These are phyloP conservation scores for Thermoascus crustaceus DNA, from an alignment of 2,329 filamentous ascomycete species.

Conservation along the genomic window DNA sequence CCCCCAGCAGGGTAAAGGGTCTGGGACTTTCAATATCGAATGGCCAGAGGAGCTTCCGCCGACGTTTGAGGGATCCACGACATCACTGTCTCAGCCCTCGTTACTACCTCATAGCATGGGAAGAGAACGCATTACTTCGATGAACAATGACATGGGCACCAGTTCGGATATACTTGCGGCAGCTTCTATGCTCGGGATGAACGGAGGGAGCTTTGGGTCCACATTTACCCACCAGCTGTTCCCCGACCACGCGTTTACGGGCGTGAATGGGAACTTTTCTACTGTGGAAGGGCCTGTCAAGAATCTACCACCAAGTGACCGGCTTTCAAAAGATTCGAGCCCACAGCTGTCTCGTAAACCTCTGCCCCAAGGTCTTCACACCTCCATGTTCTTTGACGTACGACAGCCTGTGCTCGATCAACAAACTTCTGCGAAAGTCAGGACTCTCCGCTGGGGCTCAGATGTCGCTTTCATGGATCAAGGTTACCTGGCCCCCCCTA, in stretches of 20 bases:
- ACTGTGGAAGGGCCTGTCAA: constrained; percentile 13
- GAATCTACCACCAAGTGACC: constrained; percentile 10
- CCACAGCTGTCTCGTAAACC: constrained; percentile 12
- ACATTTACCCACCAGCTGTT: constrained; percentile 23
- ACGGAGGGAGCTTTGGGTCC: constrained; percentile 22
- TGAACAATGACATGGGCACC: constrained; percentile 18
- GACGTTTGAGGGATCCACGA: constrained; percentile 57
- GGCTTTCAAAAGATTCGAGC: constrained; percentile 9
- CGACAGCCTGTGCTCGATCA: constrained; percentile 27
- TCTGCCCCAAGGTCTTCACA: constrained; percentile 26
- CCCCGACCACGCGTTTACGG: constrained; percentile 14
- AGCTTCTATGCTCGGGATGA: constrained; percentile 39
- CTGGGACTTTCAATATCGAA: constrained; percentile 23
- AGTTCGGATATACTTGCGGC: constrained; percentile 50
- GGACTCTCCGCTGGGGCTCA: constrained; percentile 56
- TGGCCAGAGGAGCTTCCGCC: constrained; percentile 50
- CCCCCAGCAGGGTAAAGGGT: constrained; percentile 19
- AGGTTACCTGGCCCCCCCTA: constrained; percentile 51
- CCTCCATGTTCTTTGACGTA: constrained; percentile 31
- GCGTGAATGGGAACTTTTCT: constrained; percentile 13
- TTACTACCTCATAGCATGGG: constrained; percentile 18
- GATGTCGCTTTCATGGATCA: constrained; percentile 56
- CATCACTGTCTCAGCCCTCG: constrained; percentile 52
- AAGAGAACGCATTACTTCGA: constrained; percentile 17
- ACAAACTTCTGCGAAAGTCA: constrained; percentile 32